Conservation (phyloP, 352 stramenopile genomes). For the Plasmopara muralis region DNA sequence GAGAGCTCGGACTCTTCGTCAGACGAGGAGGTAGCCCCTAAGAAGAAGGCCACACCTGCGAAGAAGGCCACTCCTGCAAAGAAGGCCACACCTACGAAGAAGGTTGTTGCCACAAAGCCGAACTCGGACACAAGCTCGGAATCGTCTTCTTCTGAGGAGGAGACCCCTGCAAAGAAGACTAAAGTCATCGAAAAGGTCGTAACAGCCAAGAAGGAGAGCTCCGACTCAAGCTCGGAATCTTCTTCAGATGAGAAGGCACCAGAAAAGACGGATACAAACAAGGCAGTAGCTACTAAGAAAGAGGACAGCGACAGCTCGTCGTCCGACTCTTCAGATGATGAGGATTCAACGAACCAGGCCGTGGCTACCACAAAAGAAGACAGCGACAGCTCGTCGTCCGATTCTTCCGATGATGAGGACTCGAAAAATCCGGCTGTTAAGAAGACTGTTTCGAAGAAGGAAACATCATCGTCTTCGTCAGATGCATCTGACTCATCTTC, state of each 20-base stretch:
- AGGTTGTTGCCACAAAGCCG: conserved; percentile 2
- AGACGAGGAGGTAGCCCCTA: background rate
- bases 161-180: conserved; percentile 32
- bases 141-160: conserved; percentile 18
- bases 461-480: conserved; percentile 30
- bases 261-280: conserved; percentile 16
- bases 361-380: conserved; percentile 24
- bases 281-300: conserved; percentile 32
- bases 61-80: background rate
- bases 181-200: conserved; percentile 26
- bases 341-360: conserved; percentile 5
- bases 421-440: conserved; percentile 29
- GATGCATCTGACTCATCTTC: conserved; percentile 50
- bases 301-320: conserved; percentile 18
- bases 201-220: conserved; percentile 7
- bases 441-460: conserved; percentile 31
- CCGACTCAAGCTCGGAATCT: conserved; percentile 30
- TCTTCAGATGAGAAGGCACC: conserved; percentile 33
- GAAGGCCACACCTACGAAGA: background rate
- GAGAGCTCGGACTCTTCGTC: background rate
- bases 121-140: conserved; percentile 38
- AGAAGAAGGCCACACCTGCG: background rate
- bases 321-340: conserved; percentile 34
- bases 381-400: conserved; percentile 31
- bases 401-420: conserved; percentile 36